Percentiles rank a stretch among this genome's conserved stretches.
Conservation (phyloP, 2,329 filamentous ascomycete species). For the Sarocladium brachiariae region DNA sequence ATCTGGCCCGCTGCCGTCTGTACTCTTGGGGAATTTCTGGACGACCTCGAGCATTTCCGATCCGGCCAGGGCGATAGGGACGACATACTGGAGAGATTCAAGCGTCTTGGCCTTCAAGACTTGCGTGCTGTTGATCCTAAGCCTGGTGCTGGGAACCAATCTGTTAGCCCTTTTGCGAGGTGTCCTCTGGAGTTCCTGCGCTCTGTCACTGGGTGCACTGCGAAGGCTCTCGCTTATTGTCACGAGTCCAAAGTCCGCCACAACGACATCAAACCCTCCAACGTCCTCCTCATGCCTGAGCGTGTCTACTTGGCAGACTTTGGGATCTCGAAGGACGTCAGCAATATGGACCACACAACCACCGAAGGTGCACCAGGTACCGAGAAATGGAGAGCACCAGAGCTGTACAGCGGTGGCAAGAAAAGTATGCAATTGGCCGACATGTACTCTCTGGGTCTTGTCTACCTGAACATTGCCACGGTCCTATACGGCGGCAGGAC, state of each 20-base stretch:
- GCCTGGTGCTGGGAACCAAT: slow-evolving; percentile 16
- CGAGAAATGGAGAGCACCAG: slow-evolving; percentile 38
- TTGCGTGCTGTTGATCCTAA: slow-evolving; percentile 26
- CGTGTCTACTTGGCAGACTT: slow-evolving; percentile 43
- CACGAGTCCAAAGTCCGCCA: slow-evolving; percentile 37
- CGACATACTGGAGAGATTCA: slow-evolving; percentile 31
- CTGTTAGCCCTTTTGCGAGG: slow-evolving; percentile 17
- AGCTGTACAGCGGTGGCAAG: slow-evolving; percentile 29
- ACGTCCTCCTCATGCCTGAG: slow-evolving; percentile 37
- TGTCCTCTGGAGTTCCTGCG: slow-evolving; percentile 35
- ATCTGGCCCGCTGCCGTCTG: slow-evolving; percentile 42
- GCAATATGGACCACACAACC: slow-evolving; percentile 36
- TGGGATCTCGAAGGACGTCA: slow-evolving; percentile 40
- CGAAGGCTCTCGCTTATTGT: slow-evolving; percentile 35
- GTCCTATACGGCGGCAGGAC: slow-evolving; percentile 34
- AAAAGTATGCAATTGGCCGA: slow-evolving; percentile 41
- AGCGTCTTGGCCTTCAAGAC: slow-evolving; percentile 31
- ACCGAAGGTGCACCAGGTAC: slow-evolving; percentile 35
- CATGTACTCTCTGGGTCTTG: slow-evolving; percentile 40
- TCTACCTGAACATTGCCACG: slow-evolving; percentile 38
- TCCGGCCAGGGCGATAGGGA: slow-evolving; percentile 31
- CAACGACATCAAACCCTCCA: slow-evolving; percentile 41
- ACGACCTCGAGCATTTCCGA: slow-evolving; percentile 35
- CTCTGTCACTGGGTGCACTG: slow-evolving; percentile 36
- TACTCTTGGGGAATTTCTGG: slow-evolving; percentile 34